A percentile compares a stretch with the other conserved stretches of the same genome.
phyloP scores from a whole-genome alignment of 1,139 yeast species.

The Yamadazyma conglobata region DNA sequence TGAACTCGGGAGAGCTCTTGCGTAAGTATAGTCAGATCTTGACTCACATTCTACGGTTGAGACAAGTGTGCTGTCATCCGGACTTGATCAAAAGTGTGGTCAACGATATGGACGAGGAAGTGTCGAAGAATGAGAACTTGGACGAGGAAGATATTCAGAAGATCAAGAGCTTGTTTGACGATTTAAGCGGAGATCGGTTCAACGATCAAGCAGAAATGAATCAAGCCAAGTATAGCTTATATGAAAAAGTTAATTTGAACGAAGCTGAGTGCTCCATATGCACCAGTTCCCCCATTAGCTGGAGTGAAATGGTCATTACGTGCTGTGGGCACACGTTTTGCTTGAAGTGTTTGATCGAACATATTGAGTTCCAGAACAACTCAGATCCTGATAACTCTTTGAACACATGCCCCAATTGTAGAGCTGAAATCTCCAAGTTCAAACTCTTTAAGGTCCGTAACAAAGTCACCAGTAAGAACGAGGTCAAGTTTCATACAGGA shows the following conservation, averaged over 20 bases:
- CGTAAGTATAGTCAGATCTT: slow-evolving; percentile 75
- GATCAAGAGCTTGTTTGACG: slow-evolving; percentile 16
- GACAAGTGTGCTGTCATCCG: slow-evolving; percentile 89
- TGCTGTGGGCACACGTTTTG: slow-evolving; percentile 84
- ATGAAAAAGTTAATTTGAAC: slow-evolving; percentile 24
- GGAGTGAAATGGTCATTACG: slow-evolving; percentile 60
- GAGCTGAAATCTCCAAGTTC: slow-evolving; percentile 40
- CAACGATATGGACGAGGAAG: slow-evolving; percentile 39
- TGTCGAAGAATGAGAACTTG: slow-evolving; percentile 15
- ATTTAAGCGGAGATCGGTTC: slow-evolving; percentile 28
- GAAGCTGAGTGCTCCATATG: slow-evolving; percentile 82
- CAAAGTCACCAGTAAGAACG: slow-evolving; percentile 27
- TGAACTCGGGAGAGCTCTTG: slow-evolving; percentile 66
- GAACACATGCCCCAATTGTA: slow-evolving; percentile 60
- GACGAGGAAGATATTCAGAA: slow-evolving; percentile 17
- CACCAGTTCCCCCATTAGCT: slow-evolving; percentile 58
- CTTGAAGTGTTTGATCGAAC: slow-evolving; percentile 68
- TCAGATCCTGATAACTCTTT: slow-evolving; percentile 21
- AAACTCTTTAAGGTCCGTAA: slow-evolving; percentile 39
- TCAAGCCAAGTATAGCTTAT: slow-evolving; percentile 25
- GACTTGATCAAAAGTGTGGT: slow-evolving; percentile 49
- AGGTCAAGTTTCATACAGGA: slow-evolving; percentile 32
- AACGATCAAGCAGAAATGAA: slow-evolving; percentile 30
- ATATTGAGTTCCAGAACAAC: slow-evolving; percentile 47
- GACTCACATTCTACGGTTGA: slow-evolving; percentile 74